Conservation (phyloP, 164 flowering plant species). For the Amborella trichopoda region DNA sequence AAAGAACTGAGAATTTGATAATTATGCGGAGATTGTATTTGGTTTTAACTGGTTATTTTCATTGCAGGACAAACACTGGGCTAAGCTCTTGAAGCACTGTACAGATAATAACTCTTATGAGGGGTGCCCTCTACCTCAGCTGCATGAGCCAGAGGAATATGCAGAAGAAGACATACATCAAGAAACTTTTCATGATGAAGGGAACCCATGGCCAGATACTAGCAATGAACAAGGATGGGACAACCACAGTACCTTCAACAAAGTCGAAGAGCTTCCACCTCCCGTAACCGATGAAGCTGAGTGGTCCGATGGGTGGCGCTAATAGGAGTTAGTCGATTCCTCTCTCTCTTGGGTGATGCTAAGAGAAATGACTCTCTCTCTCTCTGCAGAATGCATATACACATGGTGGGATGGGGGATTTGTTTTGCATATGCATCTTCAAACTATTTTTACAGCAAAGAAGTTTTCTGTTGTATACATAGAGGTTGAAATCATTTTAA, state of each 20-base stretch:
- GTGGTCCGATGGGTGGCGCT: slow-evolving; percentile 63
- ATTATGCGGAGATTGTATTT: no score
- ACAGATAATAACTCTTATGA: slow-evolving; percentile 56
- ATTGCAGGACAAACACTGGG: slow-evolving; percentile 71
- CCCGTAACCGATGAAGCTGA: slow-evolving; percentile 43
- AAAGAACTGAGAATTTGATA: no score
- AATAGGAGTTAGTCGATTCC: background rate
- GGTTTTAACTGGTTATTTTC: no score
- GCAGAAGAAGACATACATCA: slow-evolving; percentile 12
- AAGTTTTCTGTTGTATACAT: background rate
- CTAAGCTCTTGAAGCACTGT: slow-evolving; percentile 58
- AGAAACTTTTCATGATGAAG: slow-evolving; percentile 3
- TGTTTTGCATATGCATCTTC: no score
- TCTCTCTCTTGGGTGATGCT: background rate
- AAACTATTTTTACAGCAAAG: background rate
- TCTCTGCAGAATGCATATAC: no score
- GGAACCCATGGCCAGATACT: background rate
- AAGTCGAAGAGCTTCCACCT: slow-evolving; percentile 16
- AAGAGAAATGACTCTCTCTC: no score
- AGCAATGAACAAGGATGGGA: background rate
- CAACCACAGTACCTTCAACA: background rate
- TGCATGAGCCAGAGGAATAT: slow-evolving; percentile 21
- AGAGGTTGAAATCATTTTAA: background rate
- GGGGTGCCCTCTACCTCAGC: slow-evolving; percentile 69
- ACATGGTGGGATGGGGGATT: no score